A percentile compares a stretch with the other conserved stretches of the same genome.
Conservation (phyloP, 108 stramenopile species). For the Pseudonitzschia multiseries region DNA sequence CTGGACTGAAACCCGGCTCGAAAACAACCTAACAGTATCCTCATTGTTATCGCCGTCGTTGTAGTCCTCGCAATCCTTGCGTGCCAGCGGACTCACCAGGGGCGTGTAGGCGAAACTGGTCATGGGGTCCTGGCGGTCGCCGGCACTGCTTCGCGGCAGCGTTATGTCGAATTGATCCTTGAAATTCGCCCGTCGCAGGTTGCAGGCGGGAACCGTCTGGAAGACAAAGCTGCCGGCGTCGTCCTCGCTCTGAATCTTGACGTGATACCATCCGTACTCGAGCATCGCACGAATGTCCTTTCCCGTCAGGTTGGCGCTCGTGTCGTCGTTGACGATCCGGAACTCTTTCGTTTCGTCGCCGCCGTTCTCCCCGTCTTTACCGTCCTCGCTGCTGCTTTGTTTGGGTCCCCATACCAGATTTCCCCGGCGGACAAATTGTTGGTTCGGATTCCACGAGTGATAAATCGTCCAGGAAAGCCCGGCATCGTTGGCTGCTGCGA, state of each 20-base stretch:
- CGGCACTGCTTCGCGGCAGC: conserved; percentile 37
- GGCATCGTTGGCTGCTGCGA: conserved; percentile 9
- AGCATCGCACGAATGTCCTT: conserved; percentile 21
- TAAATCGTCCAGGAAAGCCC: conserved; percentile 42
- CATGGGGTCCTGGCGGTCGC: conserved; percentile 35
- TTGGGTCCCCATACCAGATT: conserved; percentile 8
- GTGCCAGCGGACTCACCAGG: conserved; percentile 76
- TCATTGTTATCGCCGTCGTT: conserved; percentile 32
- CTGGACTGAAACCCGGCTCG: conserved; percentile 57
- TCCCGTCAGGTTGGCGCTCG: conserved; percentile 13
- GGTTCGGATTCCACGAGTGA: conserved; percentile 39
- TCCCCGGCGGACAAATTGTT: conserved; percentile 34
- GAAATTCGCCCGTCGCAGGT: conserved; percentile 58
- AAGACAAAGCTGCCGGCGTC: conserved; percentile 23
- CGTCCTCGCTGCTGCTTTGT: conserved; percentile 6
- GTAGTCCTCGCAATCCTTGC: conserved; percentile 56
- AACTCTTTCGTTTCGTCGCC: not conserved
- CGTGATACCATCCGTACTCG: conserved; percentile 49
- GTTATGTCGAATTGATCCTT: conserved; percentile 74
- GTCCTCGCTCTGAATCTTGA: conserved; percentile 40
- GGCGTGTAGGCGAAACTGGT: conserved; percentile 71
- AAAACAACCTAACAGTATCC: conserved; percentile 35
- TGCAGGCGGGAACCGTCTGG: conserved; percentile 56
- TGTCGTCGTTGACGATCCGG: conserved; percentile 21
- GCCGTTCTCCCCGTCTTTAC: not conserved